These are phyloP conservation scores for Mollisiaceae sp. DNA, from an alignment of 2,329 filamentous ascomycete genomes.

Conservation along the genomic window DNA sequence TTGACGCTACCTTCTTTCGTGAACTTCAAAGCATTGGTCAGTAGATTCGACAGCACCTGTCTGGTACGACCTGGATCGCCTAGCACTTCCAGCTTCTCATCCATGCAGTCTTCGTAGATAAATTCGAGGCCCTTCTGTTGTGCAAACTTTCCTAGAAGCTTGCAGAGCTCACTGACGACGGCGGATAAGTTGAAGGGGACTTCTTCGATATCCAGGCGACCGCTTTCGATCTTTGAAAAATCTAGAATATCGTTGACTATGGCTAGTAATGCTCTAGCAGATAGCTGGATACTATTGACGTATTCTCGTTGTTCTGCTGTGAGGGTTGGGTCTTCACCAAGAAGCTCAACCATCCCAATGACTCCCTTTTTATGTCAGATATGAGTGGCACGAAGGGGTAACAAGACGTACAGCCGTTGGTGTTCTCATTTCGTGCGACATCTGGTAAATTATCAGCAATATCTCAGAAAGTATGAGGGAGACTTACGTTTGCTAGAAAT, in stretches of 20 bases:
- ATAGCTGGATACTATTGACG: slow-evolving; percentile 34
- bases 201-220: slow-evolving; percentile 71
- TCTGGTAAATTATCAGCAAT: slow-evolving; percentile 23
- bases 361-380: slow-evolving; percentile 30
- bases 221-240: slow-evolving; percentile 76
- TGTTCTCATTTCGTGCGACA: slow-evolving; percentile 39
- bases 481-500: slow-evolving; percentile 36
- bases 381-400: not conserved
- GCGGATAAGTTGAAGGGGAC: slow-evolving; percentile 64
- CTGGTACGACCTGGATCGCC: slow-evolving; percentile 76
- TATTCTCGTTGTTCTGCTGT: slow-evolving; percentile 34
- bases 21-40: slow-evolving; percentile 83
- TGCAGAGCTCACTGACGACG: slow-evolving; percentile 52
- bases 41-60: slow-evolving; percentile 79
- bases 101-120: slow-evolving; percentile 70
- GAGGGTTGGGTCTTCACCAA: slow-evolving; percentile 33
- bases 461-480: not conserved
- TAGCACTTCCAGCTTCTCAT: slow-evolving; percentile 66
- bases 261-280: slow-evolving; percentile 33
- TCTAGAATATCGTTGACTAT: slow-evolving; percentile 77
- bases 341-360: slow-evolving; percentile 37
- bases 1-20: slow-evolving; percentile 69
- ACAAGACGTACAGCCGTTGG: slow-evolving; percentile 33
- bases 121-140: slow-evolving; percentile 34
- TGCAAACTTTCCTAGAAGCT: slow-evolving; percentile 77